Percentiles rank a stretch among this genome's conserved stretches.
These are phyloP conservation scores for Penicillium arizonense DNA, from an alignment of 495 filamentous ascomycete genomes.

Conservation along the genomic window DNA sequence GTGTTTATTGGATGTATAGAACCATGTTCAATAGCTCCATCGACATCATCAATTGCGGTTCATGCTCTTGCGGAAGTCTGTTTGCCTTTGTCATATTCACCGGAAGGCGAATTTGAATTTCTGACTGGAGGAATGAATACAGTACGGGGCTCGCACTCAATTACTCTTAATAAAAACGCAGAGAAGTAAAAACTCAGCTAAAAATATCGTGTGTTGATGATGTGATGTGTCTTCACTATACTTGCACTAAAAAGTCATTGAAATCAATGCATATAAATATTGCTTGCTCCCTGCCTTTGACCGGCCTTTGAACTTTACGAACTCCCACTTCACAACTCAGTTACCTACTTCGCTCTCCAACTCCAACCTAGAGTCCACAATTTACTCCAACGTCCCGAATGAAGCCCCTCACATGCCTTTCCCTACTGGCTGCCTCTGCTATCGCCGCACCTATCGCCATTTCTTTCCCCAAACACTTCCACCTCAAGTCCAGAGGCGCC, in stretches of 20 bases:
- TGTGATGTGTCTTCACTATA: not conserved
- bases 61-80: not conserved
- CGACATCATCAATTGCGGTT: not conserved
- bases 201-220: not conserved
- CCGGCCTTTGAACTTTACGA: not conserved
- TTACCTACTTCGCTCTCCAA: not conserved
- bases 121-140: not conserved
- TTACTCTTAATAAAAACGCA: not conserved
- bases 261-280: constrained; percentile 2
- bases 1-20: not conserved
- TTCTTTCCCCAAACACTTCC: constrained; percentile 28
- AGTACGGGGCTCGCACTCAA: not conserved
- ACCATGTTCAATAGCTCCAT: not conserved
- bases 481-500: constrained; percentile 41
- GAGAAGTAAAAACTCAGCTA: not conserved
- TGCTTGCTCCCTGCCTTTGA: not conserved
- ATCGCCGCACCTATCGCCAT: constrained; percentile 20
- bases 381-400: constrained; percentile 14
- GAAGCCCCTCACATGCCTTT: constrained; percentile 33
- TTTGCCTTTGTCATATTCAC: not conserved
- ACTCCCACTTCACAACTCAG: not conserved
- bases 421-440: constrained; percentile 26
- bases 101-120: not conserved
- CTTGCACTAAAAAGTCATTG: not conserved
- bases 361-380: not conserved